These are phyloP conservation scores for Pythium aquatile DNA, from an alignment of 352 stramenopile species.

Conservation along the genomic window DNA sequence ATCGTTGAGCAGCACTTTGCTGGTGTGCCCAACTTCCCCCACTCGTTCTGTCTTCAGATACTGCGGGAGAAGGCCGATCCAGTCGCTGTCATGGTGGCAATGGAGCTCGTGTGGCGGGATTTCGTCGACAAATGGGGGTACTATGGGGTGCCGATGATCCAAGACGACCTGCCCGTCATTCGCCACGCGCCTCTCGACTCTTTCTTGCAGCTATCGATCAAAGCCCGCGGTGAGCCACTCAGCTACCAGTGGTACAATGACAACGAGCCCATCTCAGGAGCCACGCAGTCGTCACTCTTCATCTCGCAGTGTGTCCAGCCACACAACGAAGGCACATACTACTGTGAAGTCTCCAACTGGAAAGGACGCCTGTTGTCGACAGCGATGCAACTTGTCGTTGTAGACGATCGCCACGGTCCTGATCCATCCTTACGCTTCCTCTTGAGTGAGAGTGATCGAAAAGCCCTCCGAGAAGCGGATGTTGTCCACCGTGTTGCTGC, in stretches of 20 bases:
- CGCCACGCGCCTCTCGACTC: slow-evolving; percentile 46
- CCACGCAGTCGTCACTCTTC: slow-evolving; percentile 46
- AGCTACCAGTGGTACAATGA: slow-evolving; percentile 65
- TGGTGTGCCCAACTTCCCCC: slow-evolving; percentile 62
- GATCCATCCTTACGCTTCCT: slow-evolving; percentile 47
- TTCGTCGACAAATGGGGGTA: slow-evolving; percentile 71
- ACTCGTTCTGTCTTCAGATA: slow-evolving; percentile 39
- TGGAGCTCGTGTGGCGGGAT: slow-evolving; percentile 40
- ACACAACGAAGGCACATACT: slow-evolving; percentile 57
- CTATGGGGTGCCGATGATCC: slow-evolving; percentile 50
- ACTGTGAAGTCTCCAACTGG: slow-evolving; percentile 61
- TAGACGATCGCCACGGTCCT: slow-evolving; percentile 39
- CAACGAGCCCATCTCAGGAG: slow-evolving; percentile 30
- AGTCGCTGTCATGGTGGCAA: slow-evolving; percentile 15
- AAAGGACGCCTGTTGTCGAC: slow-evolving; percentile 36
- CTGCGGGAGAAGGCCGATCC: slow-evolving; percentile 5
- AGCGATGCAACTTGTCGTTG: slow-evolving; percentile 38
- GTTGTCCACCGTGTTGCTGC: slow-evolving; percentile 38
- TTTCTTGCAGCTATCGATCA: slow-evolving; percentile 43
- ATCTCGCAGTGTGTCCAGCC: slow-evolving; percentile 51
- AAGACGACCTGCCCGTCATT: slow-evolving; percentile 39
- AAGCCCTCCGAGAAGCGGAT: slow-evolving; percentile 8
- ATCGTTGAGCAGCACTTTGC: slow-evolving; percentile 53
- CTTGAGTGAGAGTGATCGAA: slow-evolving; percentile 27
- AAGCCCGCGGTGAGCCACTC: slow-evolving; percentile 65